These are phyloP conservation scores for Prototheca wickerhamii DNA, from an alignment of 163 green algal genomes.

Conservation along the genomic window DNA sequence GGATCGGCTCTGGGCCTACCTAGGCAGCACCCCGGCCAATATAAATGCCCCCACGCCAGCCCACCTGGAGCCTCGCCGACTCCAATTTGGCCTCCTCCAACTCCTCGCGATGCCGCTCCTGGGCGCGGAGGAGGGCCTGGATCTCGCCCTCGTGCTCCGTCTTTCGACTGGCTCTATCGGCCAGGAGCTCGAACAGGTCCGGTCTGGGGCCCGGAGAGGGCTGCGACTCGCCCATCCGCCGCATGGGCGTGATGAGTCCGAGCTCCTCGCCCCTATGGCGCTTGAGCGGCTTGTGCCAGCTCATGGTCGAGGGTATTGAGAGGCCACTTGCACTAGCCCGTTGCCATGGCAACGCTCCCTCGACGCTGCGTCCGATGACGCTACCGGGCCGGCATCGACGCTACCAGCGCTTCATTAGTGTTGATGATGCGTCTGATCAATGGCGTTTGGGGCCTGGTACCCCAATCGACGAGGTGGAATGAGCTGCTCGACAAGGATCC, in stretches of 20 bases:
- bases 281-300: slow-evolving; percentile 9
- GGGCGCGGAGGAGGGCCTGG: slow-evolving; percentile 9
- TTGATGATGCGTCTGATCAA: too few species aligned
- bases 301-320: slow-evolving; percentile 3
- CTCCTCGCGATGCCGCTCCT: slow-evolving; percentile 6
- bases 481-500: too few species aligned
- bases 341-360: too few species aligned
- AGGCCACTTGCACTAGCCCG: too few species aligned
- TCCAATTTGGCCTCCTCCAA: slow-evolving; percentile 16
- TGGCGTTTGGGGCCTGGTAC: too few species aligned
- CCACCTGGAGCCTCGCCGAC: background rate
- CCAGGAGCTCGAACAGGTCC: slow-evolving; percentile 22
- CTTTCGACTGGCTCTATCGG: slow-evolving; percentile 12
- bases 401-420: too few species aligned
- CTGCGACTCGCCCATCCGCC: background rate
- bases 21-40: too few species aligned
- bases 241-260: slow-evolving; percentile 5
- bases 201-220: background rate
- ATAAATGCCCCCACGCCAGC: background rate
- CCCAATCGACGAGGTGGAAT: too few species aligned
- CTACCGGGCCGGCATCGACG: too few species aligned
- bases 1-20: background rate
- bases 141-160: slow-evolving; percentile 22
- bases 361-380: too few species aligned
- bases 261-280: slow-evolving; percentile 11